Conservation (phyloP, 768 basidiomycete species). For the Sarcodon sp. region DNA sequence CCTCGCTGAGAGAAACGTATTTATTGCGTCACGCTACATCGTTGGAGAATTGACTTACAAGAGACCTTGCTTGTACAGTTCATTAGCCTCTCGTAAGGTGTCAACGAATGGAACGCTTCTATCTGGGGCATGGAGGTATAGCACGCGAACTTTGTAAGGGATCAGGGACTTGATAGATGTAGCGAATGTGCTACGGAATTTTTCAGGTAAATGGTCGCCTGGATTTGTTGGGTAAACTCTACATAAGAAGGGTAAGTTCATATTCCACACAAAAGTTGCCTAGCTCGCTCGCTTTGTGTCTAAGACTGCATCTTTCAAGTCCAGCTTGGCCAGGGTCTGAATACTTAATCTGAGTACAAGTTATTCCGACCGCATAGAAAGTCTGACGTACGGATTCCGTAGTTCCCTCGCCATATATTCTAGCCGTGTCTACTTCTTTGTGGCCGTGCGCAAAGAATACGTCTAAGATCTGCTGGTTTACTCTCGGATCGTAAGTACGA, state of each 20-base stretch:
- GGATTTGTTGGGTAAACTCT: conserved; percentile 27
- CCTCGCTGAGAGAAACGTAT: conserved; percentile 21
- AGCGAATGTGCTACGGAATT: conserved; percentile 30
- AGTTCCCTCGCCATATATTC: conserved; percentile 37
- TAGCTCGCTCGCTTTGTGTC: conserved; percentile 31
- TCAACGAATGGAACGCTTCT: conserved; percentile 42
- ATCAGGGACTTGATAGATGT: conserved; percentile 32
- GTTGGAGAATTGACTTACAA: conserved; percentile 24
- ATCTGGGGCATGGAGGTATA: conserved; percentile 54
- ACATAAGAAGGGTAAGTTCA: not conserved
- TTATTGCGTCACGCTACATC: not conserved
- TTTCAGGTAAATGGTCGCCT: conserved; percentile 28
- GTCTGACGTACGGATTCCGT: conserved; percentile 32
- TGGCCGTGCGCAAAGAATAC: conserved; percentile 28
- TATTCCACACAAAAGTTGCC: conserved; percentile 1
- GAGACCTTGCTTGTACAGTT: conserved; percentile 41
- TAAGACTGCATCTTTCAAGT: conserved; percentile 25
- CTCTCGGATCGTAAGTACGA: conserved; percentile 19
- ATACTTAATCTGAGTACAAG: not conserved
- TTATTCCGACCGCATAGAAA: not conserved
- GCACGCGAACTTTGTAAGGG: conserved; percentile 31
- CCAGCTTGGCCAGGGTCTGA: conserved; percentile 26
- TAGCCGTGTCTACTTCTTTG: conserved; percentile 36
- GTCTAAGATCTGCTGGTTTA: conserved; percentile 32
- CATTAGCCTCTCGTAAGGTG: conserved; percentile 39